Evolutionary conservation across 108 stramenopile genomes (phyloP).

Genomic region (Seminavis robusta): DNA sequence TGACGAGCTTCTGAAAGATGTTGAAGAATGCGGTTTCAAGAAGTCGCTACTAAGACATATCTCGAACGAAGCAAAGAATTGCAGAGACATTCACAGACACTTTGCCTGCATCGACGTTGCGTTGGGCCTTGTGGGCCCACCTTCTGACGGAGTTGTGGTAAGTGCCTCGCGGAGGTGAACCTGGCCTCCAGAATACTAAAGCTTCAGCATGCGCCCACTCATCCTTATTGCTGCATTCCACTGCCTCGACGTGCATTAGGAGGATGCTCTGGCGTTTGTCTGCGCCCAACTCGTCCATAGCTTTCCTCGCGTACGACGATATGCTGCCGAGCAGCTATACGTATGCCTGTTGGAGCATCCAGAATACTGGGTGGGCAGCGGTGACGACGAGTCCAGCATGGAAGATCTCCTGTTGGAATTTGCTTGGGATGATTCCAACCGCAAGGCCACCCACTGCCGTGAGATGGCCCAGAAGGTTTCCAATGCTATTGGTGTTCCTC

Average conservation of each 20-base stretch:
- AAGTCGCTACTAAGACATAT: conserved; percentile 39
- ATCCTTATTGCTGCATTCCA: no score
- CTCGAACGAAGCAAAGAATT: conserved; percentile 47
- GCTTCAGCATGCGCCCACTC: no score
- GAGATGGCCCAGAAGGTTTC: no score
- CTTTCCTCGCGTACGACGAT: conserved; percentile 85
- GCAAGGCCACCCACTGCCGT: no score
- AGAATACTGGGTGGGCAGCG: no score
- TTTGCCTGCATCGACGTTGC: conserved; percentile 57
- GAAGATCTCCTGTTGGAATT: no score
- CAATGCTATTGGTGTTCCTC: no score
- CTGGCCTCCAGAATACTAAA: no score
- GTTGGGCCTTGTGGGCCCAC: conserved; percentile 38
- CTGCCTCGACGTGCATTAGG: no score
- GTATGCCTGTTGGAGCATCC: conserved; percentile 61
- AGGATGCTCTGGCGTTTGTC: conserved; percentile 51
- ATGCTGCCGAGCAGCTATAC: conserved; percentile 87
- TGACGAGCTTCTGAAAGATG: conserved; percentile 41
- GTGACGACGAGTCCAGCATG: no score
- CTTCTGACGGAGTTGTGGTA: conserved; percentile 3
- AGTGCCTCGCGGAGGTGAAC: no score
- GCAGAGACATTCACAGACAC: conserved; percentile 72
- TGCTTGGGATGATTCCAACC: no score
- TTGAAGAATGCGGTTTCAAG: conserved; percentile 29
- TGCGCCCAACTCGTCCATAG: conserved; percentile 73